Percentiles rank a stretch among this genome's conserved stretches.
Conservation (phyloP, 306 rosid genomes). For the Geum urbanum region DNA sequence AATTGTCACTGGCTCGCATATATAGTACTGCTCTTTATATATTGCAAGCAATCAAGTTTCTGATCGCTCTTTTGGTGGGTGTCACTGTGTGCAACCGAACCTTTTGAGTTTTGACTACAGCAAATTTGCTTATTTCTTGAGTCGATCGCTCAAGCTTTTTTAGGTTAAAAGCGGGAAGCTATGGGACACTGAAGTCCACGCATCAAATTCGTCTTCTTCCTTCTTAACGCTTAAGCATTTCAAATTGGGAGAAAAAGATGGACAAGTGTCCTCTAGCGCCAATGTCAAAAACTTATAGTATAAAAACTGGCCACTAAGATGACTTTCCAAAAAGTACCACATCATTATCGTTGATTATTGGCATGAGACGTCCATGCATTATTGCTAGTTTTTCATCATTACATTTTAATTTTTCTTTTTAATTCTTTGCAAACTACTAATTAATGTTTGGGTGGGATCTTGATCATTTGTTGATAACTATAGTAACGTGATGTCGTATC, state of each 20-base stretch:
- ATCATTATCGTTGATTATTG: slow-evolving; percentile 32
- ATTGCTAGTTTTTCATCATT: slow-evolving; percentile 28
- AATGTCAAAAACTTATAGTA: slow-evolving; percentile 2
- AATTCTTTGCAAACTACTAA: neutral
- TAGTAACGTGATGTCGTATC: neutral
- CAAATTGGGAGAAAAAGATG: slow-evolving; percentile 8
- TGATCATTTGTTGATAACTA: neutral
- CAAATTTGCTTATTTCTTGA: slow-evolving; percentile 17
- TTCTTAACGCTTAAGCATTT: slow-evolving; percentile 22
- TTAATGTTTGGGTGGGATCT: neutral
- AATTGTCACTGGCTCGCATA: slow-evolving; percentile 20
- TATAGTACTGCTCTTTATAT: slow-evolving; percentile 2
- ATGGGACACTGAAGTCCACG: slow-evolving; percentile 85
- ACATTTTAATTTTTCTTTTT: slow-evolving; percentile 4
- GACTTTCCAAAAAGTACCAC: slow-evolving; percentile 40
- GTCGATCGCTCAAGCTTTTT: slow-evolving; percentile 49
- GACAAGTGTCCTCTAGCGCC: slow-evolving; percentile 16
- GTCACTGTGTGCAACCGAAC: slow-evolving; percentile 17
- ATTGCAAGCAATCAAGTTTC: neutral
- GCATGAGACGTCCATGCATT: slow-evolving; percentile 37
- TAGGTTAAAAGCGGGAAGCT: slow-evolving; percentile 72
- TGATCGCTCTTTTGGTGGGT: slow-evolving; percentile 29
- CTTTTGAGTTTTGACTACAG: slow-evolving; percentile 41
- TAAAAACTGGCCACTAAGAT: slow-evolving; percentile 21
- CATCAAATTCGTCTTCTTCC: slow-evolving; percentile 41